Percentiles rank a stretch among this genome's conserved stretches.
Conservation (phyloP, 805 yeast species). For the Teunomyces pallodes region DNA sequence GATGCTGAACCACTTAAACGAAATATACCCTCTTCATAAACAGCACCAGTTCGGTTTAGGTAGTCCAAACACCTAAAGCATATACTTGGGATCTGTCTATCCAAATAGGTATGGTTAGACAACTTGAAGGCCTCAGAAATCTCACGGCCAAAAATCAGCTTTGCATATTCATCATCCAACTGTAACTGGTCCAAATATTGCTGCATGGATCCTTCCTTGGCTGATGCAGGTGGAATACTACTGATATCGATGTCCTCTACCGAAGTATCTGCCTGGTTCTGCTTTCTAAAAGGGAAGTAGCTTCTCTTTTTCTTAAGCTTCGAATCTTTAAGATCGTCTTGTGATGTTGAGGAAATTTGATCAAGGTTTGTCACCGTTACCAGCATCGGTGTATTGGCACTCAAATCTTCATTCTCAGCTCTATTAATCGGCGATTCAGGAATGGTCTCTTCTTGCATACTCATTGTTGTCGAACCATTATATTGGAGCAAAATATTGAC, state of each 20-base stretch:
- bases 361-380: conserved; percentile 2
- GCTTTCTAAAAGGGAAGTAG: conserved; percentile 53
- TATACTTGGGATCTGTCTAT: conserved; percentile 65
- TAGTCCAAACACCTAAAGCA: conserved; percentile 72
- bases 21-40: conserved; percentile 88
- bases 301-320: conserved; percentile 55
- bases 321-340: conserved; percentile 27
- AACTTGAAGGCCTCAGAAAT: conserved; percentile 49
- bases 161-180: conserved; percentile 32
- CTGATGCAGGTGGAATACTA: conserved; percentile 15
- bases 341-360: conserved; percentile 7
- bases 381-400: not conserved
- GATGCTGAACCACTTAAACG: conserved; percentile 87
- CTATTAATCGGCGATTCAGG: conserved; percentile 7
- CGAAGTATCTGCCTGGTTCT: not conserved
- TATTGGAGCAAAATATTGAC: conserved; percentile 44
- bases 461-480: conserved; percentile 12
- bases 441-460: not conserved
- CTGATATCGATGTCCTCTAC: not conserved
- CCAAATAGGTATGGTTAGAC: conserved; percentile 47
- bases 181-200: conserved; percentile 34
- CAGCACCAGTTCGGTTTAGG: conserved; percentile 62
- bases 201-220: conserved; percentile 18
- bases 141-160: conserved; percentile 63
- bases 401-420: conserved; percentile 14